Evolutionary conservation across 2,329 filamentous ascomycete genomes (phyloP), one percentile per base, ranked within the genome.

Genomic region (Myriangium duriaei): DNA sequence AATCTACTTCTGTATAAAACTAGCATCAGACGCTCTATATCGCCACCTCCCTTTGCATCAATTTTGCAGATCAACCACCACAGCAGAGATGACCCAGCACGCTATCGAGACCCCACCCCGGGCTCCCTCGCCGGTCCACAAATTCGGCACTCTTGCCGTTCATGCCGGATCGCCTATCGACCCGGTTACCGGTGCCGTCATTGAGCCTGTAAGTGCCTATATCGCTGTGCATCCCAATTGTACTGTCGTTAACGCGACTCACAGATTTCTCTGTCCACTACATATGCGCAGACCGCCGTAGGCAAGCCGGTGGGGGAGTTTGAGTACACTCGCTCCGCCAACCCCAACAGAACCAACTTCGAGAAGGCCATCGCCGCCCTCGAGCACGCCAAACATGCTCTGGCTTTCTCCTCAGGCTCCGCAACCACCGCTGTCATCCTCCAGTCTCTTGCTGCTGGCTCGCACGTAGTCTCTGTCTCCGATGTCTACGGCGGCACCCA

Each of bases 401-500:
- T 98, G 39, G 88, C 91, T 46, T 98, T 95, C 65, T 81, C 83
- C 31, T 95, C 86, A 16, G 91, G 91, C 51, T 93, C 84, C 49
- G 88, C 91, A 30, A 86, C 91, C 39, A 98, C 91, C 1, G 88
- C 91, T 44, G 84, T 75, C 50, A 85, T 98, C 54, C 75, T 98
- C 42, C 91, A 96, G 65, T 91, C 83, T 49, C 74, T 98, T 41
- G 86, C 88, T 15, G 72, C 81, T 10, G 87, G 86, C 45, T 91
- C 84, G 33, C 91, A 98, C 64, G 84, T 98, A 53, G 79, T 98
- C 51, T 95, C 86, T 44, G 85, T 98, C 33, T 93, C 86, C 32
- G 91, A 98, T 60, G 87, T 98, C 51, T 98, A 98, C 61, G 91
- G 91, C 50, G 91, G 91, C 51, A 98, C 91, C 30, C 91, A 98